Conservation (phyloP, 495 filamentous ascomycete genomes). For the Penicillium chermesinum region DNA sequence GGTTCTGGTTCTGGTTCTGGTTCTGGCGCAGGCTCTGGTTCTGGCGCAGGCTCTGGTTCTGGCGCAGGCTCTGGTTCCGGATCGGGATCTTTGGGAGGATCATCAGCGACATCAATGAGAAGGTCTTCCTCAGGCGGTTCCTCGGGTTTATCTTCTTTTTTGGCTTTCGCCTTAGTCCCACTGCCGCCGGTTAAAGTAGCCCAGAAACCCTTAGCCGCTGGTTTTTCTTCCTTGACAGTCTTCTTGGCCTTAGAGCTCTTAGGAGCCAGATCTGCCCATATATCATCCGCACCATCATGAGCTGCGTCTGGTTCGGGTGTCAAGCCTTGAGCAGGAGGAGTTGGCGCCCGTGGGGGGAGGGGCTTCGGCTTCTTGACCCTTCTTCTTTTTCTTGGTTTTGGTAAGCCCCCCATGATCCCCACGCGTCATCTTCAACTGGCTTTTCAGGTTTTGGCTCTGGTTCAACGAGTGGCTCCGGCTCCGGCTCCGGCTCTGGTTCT, state of each 20-base stretch:
- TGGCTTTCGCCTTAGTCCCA: slow-evolving; percentile 21
- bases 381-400: slow-evolving; percentile 48
- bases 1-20: slow-evolving; percentile 19
- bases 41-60: slow-evolving; percentile 15
- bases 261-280: slow-evolving; percentile 36
- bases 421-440: slow-evolving; percentile 24
- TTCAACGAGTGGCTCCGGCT: slow-evolving; percentile 12
- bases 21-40: slow-evolving; percentile 16
- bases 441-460: slow-evolving; percentile 31
- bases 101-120: slow-evolving; percentile 31
- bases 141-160: slow-evolving; percentile 31
- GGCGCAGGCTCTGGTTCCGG: slow-evolving; percentile 19
- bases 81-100: slow-evolving; percentile 17
- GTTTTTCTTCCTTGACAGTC: slow-evolving; percentile 27
- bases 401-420: slow-evolving; percentile 32
- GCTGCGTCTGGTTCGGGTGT: slow-evolving; percentile 39
- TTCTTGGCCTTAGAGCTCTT: slow-evolving; percentile 28
- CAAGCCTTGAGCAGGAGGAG: slow-evolving; percentile 45
- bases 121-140: slow-evolving; percentile 13
- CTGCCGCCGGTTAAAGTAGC: slow-evolving; percentile 35
- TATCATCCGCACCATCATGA: slow-evolving; percentile 17
- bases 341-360: slow-evolving; percentile 47
- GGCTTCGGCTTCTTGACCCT: slow-evolving; percentile 31
- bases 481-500: slow-evolving; percentile 20
- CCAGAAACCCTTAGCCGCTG: slow-evolving; percentile 44